phyloP scores from a whole-genome alignment of 331 rosid genomes.

The Phaseolus coccineus region DNA sequence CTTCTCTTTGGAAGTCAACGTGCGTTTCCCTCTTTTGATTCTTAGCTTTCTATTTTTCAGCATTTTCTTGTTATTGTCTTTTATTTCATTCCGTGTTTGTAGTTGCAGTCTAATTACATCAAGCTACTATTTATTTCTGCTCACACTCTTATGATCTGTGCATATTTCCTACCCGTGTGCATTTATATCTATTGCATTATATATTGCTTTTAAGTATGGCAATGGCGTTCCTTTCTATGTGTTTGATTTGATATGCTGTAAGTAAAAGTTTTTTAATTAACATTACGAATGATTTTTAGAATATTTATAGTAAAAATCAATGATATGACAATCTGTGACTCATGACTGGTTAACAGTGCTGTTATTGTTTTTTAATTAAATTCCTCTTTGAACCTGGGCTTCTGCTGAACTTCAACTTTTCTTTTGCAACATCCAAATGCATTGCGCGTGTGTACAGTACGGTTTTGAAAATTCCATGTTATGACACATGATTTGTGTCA shows the following conservation, averaged over 20 bases:
- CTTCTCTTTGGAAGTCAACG: conserved; percentile 1
- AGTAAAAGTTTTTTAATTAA: not conserved
- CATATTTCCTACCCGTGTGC: not conserved
- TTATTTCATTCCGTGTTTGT: not conserved
- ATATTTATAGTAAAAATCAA: not conserved
- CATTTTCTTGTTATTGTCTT: conserved; percentile 33
- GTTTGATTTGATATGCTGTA: not conserved
- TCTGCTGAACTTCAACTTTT: conserved; percentile 7
- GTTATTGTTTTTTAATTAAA: not conserved
- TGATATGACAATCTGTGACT: not conserved
- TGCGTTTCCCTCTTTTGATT: conserved; percentile 8
- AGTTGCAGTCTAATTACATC: not conserved
- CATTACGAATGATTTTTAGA: not conserved
- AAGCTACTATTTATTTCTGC: conserved; percentile 6
- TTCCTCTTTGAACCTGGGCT: conserved; percentile 25
- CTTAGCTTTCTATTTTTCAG: not conserved
- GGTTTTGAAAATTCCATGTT: conserved; percentile 17
- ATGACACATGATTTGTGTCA: conserved; percentile 38
- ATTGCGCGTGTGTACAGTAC: not conserved
- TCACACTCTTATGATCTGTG: not conserved
- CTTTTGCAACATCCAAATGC: conserved; percentile 19
- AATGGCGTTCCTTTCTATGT: not conserved
- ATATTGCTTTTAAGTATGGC: conserved; percentile 7
- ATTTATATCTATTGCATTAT: conserved; percentile 10
- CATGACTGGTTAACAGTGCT: not conserved